Evolutionary conservation across 2,329 filamentous ascomycete species (phyloP).

Genomic region (Alternaria atra): DNA sequence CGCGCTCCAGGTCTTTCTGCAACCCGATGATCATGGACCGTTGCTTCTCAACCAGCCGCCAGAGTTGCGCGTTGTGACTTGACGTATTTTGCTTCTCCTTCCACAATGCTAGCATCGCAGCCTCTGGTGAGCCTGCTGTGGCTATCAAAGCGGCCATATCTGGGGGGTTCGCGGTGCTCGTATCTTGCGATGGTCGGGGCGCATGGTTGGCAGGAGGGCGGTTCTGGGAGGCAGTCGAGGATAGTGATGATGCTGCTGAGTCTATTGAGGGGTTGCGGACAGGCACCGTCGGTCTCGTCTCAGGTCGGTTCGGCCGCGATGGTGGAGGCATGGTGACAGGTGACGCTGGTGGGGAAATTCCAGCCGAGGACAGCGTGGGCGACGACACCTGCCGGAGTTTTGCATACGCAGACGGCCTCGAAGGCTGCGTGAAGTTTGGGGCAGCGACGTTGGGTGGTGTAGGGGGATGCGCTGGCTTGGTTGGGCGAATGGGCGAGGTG

Average conservation of each 20-base stretch:
- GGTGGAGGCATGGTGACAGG: conserved; percentile 49
- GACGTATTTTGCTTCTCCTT: conserved; percentile 91
- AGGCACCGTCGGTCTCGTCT: conserved; percentile 40
- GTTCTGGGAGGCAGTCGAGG: conserved; percentile 51
- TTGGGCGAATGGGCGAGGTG: conserved; percentile 24
- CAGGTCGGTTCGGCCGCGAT: conserved; percentile 47
- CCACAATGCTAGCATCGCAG: conserved; percentile 84
- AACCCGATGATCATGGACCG: conserved; percentile 90
- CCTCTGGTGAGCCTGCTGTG: conserved; percentile 87
- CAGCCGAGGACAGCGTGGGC: conserved; percentile 42
- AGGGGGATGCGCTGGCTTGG: conserved; percentile 20
- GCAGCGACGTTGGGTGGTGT: conserved; percentile 19
- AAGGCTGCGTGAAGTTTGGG: conserved; percentile 26
- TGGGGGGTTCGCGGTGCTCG: conserved; percentile 63
- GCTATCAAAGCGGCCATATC: conserved; percentile 83
- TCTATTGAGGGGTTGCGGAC: conserved; percentile 89
- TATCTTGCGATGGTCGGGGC: conserved; percentile 65
- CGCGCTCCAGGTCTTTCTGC: conserved; percentile 91
- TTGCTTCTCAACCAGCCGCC: conserved; percentile 96
- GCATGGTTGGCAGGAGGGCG: conserved; percentile 67
- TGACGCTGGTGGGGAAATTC: conserved; percentile 46
- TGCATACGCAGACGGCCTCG: conserved; percentile 43
- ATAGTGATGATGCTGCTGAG: conserved; percentile 78
- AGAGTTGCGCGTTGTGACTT: conserved; percentile 90
- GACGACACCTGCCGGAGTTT: conserved; percentile 48